phyloP scores from a whole-genome alignment of 768 basidiomycete species.

The Suillus cothurnatus region DNA sequence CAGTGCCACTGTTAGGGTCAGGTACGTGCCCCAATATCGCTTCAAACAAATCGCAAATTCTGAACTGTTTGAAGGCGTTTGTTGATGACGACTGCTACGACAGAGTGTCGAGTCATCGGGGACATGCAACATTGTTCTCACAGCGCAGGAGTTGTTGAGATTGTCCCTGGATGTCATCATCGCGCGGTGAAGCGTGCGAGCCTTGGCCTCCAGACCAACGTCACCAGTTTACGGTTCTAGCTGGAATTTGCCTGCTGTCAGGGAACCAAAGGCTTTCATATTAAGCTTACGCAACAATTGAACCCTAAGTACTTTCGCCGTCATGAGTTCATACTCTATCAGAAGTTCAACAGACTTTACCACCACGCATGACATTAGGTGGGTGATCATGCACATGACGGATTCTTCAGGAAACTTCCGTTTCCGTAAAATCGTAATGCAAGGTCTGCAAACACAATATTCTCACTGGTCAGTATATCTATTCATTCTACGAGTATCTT shows the following conservation, averaged over 20 bases:
- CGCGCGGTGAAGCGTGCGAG: not conserved
- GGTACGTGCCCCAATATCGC: not conserved
- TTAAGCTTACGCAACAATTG: not conserved
- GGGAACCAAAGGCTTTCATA: not conserved
- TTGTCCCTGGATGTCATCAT: not conserved
- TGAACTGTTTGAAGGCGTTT: not conserved
- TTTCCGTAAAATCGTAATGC: not conserved
- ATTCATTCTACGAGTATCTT: not conserved
- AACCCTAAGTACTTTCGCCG: not conserved
- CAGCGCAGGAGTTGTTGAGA: not conserved
- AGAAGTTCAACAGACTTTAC: not conserved
- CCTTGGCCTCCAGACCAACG: not conserved
- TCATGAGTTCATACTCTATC: not conserved
- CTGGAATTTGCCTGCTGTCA: not conserved
- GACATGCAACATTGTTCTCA: not conserved
- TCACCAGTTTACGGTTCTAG: not conserved
- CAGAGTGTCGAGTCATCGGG: not conserved
- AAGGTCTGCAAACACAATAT: not conserved
- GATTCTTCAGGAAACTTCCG: not conserved
- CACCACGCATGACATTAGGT: not conserved
- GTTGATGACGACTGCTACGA: not conserved
- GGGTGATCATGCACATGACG: not conserved
- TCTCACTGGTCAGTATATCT: not conserved
- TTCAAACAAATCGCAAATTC: not conserved
- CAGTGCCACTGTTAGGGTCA: not conserved